phyloP scores from a whole-genome alignment of 805 yeast genomes.

The Suhomyces sp. region DNA sequence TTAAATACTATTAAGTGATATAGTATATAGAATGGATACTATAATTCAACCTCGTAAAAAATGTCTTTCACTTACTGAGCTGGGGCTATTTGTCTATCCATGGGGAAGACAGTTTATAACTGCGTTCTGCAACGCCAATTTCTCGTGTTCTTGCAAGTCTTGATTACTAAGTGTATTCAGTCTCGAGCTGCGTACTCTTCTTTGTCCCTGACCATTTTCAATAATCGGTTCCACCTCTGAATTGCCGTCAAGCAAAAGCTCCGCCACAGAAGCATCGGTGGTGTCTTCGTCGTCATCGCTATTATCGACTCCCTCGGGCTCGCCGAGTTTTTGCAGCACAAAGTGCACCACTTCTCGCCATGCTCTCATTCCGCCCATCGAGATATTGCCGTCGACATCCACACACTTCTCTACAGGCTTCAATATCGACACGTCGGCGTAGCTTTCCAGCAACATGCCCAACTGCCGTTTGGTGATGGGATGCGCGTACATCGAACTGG shows the following conservation, averaged over 20 bases:
- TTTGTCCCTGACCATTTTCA: not conserved
- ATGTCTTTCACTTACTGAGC: too few relatives aligned
- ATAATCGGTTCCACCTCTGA: not conserved
- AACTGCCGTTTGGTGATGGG: slow-evolving; percentile 24
- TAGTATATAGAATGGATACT: too few relatives aligned
- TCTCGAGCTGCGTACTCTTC: not conserved
- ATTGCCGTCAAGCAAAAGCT: not conserved
- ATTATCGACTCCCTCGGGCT: slow-evolving; percentile 16
- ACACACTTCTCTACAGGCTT: slow-evolving; percentile 27
- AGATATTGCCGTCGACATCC: slow-evolving; percentile 25
- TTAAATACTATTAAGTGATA: too few relatives aligned
- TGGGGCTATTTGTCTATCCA: not conserved
- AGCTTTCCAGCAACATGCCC: slow-evolving; percentile 19
- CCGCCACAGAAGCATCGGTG: slow-evolving; percentile 1
- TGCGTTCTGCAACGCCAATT: slow-evolving; percentile 20
- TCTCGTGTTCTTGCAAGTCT: slow-evolving; percentile 18
- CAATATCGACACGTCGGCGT: slow-evolving; percentile 21
- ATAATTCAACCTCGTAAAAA: too few relatives aligned
- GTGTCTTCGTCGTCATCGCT: slow-evolving; percentile 6
- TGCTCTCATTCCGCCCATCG: slow-evolving; percentile 30
- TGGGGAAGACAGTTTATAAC: slow-evolving; percentile 6
- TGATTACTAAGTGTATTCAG: slow-evolving; percentile 5
- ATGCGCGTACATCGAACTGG: slow-evolving; percentile 25
- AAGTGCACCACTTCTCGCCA: slow-evolving; percentile 27
- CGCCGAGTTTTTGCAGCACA: slow-evolving; percentile 22